Percentiles rank a stretch among this genome's conserved stretches.
phyloP scores from a whole-genome alignment of 208 protist species.

The Blechomonas ayalai region DNA sequence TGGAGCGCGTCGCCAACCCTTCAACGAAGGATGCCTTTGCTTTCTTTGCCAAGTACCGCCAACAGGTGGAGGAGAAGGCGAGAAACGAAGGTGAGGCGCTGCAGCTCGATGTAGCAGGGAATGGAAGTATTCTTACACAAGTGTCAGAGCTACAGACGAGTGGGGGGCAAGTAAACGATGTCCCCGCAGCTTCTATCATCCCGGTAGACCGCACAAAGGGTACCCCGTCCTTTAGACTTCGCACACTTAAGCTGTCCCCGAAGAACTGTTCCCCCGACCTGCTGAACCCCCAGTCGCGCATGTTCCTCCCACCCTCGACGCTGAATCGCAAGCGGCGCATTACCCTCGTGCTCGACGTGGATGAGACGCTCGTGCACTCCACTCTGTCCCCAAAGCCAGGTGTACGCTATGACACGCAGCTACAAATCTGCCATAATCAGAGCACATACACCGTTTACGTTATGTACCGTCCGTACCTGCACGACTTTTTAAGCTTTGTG shows the following conservation, averaged over 20 bases:
- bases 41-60: constrained; percentile 6
- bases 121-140: no score
- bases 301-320: constrained; percentile 22
- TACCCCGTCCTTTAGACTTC: constrained; percentile 20
- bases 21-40: background rate
- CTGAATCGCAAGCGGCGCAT: constrained; percentile 7
- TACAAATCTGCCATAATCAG: constrained; percentile 17
- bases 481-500: constrained; percentile 46
- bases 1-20: background rate
- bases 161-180: background rate
- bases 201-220: constrained; percentile 26
- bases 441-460: constrained; percentile 29
- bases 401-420: constrained; percentile 26
- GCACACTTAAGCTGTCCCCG: constrained; percentile 17
- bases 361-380: constrained; percentile 53
- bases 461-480: constrained; percentile 38
- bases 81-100: background rate
- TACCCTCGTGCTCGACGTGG: constrained; percentile 45
- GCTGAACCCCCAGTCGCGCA: constrained; percentile 11
- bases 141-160: no score
- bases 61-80: background rate
- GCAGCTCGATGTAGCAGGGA: no score
- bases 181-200: constrained; percentile 18
- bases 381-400: constrained; percentile 18
- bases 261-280: constrained; percentile 23